Evolutionary conservation across 1,139 yeast species (phyloP).

Genomic region (Hansenula lynferdii): DNA sequence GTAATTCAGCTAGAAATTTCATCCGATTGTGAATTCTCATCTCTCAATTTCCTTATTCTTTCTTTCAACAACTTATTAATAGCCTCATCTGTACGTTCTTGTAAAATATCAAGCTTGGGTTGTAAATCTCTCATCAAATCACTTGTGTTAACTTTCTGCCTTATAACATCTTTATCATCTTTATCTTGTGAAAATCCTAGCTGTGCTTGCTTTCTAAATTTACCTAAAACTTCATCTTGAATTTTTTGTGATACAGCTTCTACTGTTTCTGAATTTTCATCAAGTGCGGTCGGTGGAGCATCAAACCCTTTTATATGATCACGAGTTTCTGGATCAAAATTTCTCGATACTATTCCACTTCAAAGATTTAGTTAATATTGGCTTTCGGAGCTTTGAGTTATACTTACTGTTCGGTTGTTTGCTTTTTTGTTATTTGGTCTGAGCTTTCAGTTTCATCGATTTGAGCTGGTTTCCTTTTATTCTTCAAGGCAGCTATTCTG

Average conservation of each 20-base stretch:
- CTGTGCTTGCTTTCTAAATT: constrained; percentile 15
- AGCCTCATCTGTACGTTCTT: constrained; percentile 34
- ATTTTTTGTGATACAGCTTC: constrained; percentile 31
- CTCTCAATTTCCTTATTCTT: constrained; percentile 21
- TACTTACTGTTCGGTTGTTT: constrained; percentile 6
- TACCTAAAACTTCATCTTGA: constrained; percentile 25
- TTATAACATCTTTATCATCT: constrained; percentile 18
- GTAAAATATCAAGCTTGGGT: constrained; percentile 31
- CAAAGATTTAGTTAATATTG: neutral
- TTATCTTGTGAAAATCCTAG: constrained; percentile 6
- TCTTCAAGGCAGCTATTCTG: constrained; percentile 31
- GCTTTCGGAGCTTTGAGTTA: too few relatives aligned
- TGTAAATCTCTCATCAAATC: constrained; percentile 37
- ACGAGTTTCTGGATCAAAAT: constrained; percentile 29
- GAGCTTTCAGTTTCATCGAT: constrained; percentile 1
- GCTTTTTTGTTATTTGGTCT: constrained; percentile 7
- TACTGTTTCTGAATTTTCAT: constrained; percentile 28
- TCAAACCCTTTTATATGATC: constrained; percentile 27
- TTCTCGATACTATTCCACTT: constrained; percentile 18
- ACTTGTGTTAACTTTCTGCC: constrained; percentile 30
- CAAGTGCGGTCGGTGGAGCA: constrained; percentile 25
- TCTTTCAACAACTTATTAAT: constrained; percentile 36
- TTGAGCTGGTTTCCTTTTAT: constrained; percentile 19
- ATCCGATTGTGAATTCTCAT: neutral
- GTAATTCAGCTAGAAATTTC: too few relatives aligned